Evolutionary conservation across 495 filamentous ascomycete species (phyloP), one percentile per base, ranked within the genome.

Genomic region (Aspergillus cavernicola): DNA sequence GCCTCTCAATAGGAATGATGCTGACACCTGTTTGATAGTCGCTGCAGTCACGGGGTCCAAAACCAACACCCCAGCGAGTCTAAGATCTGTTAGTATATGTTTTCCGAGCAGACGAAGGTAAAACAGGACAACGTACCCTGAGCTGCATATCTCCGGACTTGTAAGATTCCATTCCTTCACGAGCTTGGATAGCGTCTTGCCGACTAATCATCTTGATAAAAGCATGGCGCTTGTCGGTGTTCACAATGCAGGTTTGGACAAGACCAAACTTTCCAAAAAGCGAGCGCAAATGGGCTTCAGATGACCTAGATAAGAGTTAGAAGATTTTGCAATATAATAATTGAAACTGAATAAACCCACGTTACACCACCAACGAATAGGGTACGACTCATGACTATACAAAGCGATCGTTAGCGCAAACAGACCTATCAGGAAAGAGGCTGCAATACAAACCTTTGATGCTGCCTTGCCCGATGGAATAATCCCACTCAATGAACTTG

Each of bases 141-240:
- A 89, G 78, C 57, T 88, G 80, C 76, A 90, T 82, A 41, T 92
- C 83, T 23, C 82, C 75, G 44, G 79, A 77, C 50, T 84, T 82
- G 58, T 83, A 79, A 4, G 84, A 85, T 59, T 96, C 91, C 91
- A 97, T 97, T 36, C 85, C 89, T n/a, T 87, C 82, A 55, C 93
- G 89, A 43, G 93, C 93, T 44, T 65, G 69, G 23, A 96, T 79
- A 10, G 93, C 92, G 64, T 97, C 91, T 24, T 80, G 74, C 20
- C 95, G 90, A 49, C 80, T 89, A 52, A 91, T 80, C 93, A 99
- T 97, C 69, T 99, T 99, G 56, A 99, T 92, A 62, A 99, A 99
- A 11, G 93, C 93, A 71, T 97, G 95, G 19, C 93, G 87, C 70
- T 96, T 97, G 59, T 97, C 95, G 53, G 86, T 85, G 70, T 97